These are phyloP conservation scores for Aureobasidium sp. DNA, from an alignment of 2,329 filamentous ascomycete species.

Conservation along the genomic window DNA sequence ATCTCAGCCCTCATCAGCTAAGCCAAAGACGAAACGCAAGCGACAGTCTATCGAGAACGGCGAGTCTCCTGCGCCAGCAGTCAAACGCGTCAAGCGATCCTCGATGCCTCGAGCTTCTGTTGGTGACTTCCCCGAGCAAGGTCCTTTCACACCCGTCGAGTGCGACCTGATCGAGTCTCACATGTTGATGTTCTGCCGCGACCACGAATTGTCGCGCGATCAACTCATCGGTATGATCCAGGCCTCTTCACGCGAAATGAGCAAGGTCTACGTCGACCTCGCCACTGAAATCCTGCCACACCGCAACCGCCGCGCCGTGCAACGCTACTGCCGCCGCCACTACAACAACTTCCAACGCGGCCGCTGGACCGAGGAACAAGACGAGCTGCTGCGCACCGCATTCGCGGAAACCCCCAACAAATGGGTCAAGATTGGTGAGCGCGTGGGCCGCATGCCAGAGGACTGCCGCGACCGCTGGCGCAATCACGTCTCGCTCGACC, in stretches of 20 bases:
- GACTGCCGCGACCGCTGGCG: slow-evolving; percentile 65
- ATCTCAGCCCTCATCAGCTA: background rate
- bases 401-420: slow-evolving; percentile 46
- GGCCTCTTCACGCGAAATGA: slow-evolving; percentile 1
- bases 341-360: slow-evolving; percentile 59
- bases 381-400: slow-evolving; percentile 45
- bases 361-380: slow-evolving; percentile 53
- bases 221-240: slow-evolving; percentile 15
- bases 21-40: slow-evolving; percentile 16
- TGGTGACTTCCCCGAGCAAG: background rate
- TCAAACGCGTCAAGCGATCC: slow-evolving; percentile 5
- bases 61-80: background rate
- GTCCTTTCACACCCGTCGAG: slow-evolving; percentile 16
- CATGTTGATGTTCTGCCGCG: background rate
- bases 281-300: slow-evolving; percentile 3
- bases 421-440: slow-evolving; percentile 56
- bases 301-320: slow-evolving; percentile 24
- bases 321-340: slow-evolving; percentile 48
- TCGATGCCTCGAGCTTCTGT: background rate
- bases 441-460: slow-evolving; percentile 57
- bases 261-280: slow-evolving; percentile 7
- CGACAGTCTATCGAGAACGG: background rate
- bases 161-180: slow-evolving; percentile 7
- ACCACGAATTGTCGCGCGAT: background rate
- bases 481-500: slow-evolving; percentile 57